Conservation (phyloP, 306 rosid species). For the Lithocarpus polystachyus region DNA sequence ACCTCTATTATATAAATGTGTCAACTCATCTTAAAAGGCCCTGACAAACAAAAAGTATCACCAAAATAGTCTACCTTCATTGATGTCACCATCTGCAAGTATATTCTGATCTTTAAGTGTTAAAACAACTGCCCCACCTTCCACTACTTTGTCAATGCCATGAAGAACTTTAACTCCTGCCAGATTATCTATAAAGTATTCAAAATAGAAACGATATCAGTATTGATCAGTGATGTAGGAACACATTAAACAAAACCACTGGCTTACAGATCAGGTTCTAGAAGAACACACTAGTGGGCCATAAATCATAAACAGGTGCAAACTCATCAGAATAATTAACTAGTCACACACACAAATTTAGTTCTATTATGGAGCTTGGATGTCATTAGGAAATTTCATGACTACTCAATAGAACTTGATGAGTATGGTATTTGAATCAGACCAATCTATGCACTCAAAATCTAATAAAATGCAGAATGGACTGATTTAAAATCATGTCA, state of each 20-base stretch:
- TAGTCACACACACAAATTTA: neutral
- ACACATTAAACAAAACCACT: neutral
- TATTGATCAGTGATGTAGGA: neutral
- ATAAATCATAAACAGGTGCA: neutral
- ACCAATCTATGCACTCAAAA: neutral
- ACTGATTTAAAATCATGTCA: neutral
- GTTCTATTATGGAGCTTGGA: neutral
- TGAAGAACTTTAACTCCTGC: slow-evolving; percentile 95
- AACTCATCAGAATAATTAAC: neutral
- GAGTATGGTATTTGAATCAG: neutral
- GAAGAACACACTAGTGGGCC: neutral
- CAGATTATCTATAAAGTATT: slow-evolving; percentile 50
- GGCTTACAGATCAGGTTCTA: neutral
- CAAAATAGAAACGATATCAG: slow-evolving; percentile 12
- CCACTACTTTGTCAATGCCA: slow-evolving; percentile 89
- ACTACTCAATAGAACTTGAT: neutral
- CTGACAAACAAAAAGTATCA: slow-evolving; percentile 12
- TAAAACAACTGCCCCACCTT: slow-evolving; percentile 91
- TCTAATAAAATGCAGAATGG: neutral
- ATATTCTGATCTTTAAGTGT: slow-evolving; percentile 90
- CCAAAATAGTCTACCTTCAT: slow-evolving; percentile 59
- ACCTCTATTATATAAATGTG: slow-evolving; percentile 26
- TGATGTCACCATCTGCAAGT: slow-evolving; percentile 81
- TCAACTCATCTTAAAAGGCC: slow-evolving; percentile 26
- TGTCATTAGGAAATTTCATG: neutral